phyloP scores from a whole-genome alignment of 371 early-diverging fungal species.

The Caulochytrium protostelioides region DNA sequence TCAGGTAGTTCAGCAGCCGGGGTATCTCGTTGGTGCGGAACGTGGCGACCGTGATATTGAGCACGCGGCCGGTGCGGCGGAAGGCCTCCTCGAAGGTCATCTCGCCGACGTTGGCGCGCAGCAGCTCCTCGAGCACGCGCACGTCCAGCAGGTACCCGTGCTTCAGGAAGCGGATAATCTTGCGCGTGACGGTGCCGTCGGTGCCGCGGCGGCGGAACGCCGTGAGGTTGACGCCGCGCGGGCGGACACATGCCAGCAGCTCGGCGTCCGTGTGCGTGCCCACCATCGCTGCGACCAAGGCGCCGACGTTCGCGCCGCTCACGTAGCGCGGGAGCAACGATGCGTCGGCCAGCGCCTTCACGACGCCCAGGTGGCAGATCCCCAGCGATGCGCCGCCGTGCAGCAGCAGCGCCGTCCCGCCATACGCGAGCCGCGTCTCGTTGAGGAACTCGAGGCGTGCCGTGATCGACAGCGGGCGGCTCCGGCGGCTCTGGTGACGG shows the following conservation, averaged over 20 bases:
- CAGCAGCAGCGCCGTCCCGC: slow-evolving; percentile 42
- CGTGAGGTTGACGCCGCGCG: slow-evolving; percentile 36
- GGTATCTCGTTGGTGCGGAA: slow-evolving; percentile 44
- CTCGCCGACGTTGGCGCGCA: slow-evolving; percentile 41
- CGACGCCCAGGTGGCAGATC: slow-evolving; percentile 49
- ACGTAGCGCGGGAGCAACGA: slow-evolving; percentile 44
- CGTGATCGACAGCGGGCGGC: slow-evolving; percentile 27
- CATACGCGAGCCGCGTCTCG: slow-evolving; percentile 42
- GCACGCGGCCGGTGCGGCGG: slow-evolving; percentile 31
- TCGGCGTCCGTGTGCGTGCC: slow-evolving; percentile 48
- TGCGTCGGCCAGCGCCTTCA: slow-evolving; percentile 41
- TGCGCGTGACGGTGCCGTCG: slow-evolving; percentile 29
- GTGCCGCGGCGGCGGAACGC: slow-evolving; percentile 34
- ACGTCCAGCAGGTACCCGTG: slow-evolving; percentile 48
- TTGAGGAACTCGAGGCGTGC: slow-evolving; percentile 42
- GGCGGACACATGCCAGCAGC: slow-evolving; percentile 17
- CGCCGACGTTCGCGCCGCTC: slow-evolving; percentile 45
- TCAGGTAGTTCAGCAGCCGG: slow-evolving; percentile 42
- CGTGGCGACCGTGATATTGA: slow-evolving; percentile 48
- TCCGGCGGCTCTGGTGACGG: too few species aligned
- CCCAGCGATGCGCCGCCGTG: slow-evolving; percentile 50
- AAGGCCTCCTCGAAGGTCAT: slow-evolving; percentile 54
- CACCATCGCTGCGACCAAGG: slow-evolving; percentile 45
- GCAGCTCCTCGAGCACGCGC: slow-evolving; percentile 41
- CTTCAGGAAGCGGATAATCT: slow-evolving; percentile 38